Percentiles rank a stretch among this genome's conserved stretches.
phyloP scores from a whole-genome alignment of 495 filamentous ascomycete species.

The Umbilicaria muhlenbergii region DNA sequence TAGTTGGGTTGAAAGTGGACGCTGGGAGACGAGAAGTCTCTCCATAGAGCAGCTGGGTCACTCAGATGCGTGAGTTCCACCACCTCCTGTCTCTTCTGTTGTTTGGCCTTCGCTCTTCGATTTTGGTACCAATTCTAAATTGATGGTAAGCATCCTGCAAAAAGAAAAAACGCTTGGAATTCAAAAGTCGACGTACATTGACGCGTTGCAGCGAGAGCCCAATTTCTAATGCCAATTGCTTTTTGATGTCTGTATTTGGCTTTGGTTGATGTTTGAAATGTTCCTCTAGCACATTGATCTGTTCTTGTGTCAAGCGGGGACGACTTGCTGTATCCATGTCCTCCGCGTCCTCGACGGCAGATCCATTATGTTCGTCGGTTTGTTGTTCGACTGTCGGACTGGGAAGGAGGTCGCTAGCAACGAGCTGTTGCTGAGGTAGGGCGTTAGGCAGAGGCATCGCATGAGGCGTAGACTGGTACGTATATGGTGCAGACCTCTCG shows the following conservation, averaged over 20 bases:
- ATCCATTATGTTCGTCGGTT: constrained; percentile 1
- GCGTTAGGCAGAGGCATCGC: no score
- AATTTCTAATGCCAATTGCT: constrained; percentile 53
- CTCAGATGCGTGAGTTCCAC: constrained; percentile 14
- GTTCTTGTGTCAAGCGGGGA: constrained; percentile 65
- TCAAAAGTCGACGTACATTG: constrained; percentile 39
- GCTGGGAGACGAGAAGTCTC: neutral
- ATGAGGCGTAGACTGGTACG: no score
- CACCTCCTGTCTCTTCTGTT: constrained; percentile 49
- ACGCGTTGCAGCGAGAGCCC: constrained; percentile 60
- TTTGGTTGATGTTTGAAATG: constrained; percentile 65
- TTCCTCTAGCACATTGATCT: constrained; percentile 60
- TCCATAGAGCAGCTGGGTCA: constrained; percentile 16
- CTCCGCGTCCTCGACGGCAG: constrained; percentile 3
- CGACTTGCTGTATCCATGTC: constrained; percentile 33
- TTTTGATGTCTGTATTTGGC: constrained; percentile 62
- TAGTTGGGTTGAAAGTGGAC: constrained; percentile 3
- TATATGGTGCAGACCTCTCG: no score
- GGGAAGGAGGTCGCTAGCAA: neutral
- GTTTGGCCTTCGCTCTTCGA: constrained; percentile 68
- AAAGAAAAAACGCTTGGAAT: neutral
- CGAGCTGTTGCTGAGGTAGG: neutral
- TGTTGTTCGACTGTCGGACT: neutral
- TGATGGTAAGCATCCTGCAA: constrained; percentile 1
- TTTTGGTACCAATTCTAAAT: constrained; percentile 85